Evolutionary conservation across 1,139 yeast species (phyloP).

Genomic region (Zygoascus sp.): DNA sequence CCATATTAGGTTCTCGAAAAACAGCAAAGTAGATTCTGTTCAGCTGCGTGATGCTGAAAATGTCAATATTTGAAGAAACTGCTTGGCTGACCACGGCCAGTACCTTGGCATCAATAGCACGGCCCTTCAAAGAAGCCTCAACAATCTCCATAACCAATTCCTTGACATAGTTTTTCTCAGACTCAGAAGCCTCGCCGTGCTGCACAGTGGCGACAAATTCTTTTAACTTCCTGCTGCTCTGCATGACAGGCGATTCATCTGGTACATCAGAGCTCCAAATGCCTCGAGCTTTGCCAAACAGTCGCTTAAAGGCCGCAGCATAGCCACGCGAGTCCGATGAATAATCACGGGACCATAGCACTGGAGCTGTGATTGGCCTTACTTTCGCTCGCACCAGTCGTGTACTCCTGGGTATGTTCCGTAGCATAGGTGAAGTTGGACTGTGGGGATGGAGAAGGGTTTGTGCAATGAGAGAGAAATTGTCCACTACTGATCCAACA

Average conservation of each 20-base stretch:
- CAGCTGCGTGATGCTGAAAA: conserved; percentile 2
- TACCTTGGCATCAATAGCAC: not conserved
- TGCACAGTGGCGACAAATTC: conserved; percentile 6
- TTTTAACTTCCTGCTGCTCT: conserved; percentile 1
- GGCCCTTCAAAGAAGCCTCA: not conserved
- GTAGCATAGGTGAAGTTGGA: not conserved
- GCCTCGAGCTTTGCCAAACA: conserved; percentile 5
- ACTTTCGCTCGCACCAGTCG: not conserved
- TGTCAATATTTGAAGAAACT: not conserved
- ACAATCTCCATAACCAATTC: conserved; percentile 10
- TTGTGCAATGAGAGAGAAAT: not conserved
- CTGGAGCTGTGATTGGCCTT: not conserved
- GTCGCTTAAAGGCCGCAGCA: conserved; percentile 9
- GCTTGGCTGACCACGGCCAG: conserved; percentile 7
- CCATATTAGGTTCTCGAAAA: conserved; percentile 1
- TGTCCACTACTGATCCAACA: no score
- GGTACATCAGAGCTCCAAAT: conserved; percentile 1
- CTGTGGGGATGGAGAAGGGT: not conserved
- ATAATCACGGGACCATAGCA: not conserved
- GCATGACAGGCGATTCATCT: not conserved
- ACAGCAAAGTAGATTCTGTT: conserved; percentile 3
- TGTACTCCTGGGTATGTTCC: not conserved
- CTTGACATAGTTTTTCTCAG: conserved; percentile 4
- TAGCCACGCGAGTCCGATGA: conserved; percentile 5
- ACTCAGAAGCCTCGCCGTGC: not conserved